Evolutionary conservation across 2,329 filamentous ascomycete species (phyloP), one percentile per base, ranked within the genome.

Genomic region (Penicillium sumatraense): DNA sequence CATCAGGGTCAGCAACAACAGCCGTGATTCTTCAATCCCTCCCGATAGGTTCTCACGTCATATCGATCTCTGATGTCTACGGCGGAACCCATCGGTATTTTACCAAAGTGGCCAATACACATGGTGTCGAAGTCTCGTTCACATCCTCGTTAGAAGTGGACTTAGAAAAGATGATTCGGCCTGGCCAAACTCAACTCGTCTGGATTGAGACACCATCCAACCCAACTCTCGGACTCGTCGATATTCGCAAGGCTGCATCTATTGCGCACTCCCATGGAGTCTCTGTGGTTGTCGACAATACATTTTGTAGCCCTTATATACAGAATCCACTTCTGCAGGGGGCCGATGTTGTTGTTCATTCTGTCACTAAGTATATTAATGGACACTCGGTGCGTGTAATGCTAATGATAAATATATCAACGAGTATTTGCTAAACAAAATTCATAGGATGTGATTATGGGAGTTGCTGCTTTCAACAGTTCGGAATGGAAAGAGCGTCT

Each of bases 301-400:
- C 95, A 18, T 99, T 99, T 82, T 82, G 98, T 71, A 93, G 89
- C 58, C 95, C 95, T 26, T 99, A 98, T 74, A 85, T 99, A 45
- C 95, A 99, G 79, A 98, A 96, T 77, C 95, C 95, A 3, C 86
- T 99, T 53, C 88, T 95, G 71, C 91, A 93, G 72, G 95, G 95
- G 66, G 95, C 95, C 65, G 95, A 99, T 75, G 93, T 98, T 62
- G 93, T 98, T 64, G 89, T 98, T 40, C 93, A 98, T 83, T 93
- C 88, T 52, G 95, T 99, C 52, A 99, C 95, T 41, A 99, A 99
- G 80, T 99, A 98, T 80, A 98, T 99, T 80, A 98, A 98, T 75
- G 95, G 95, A 47, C 95, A 99, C 80, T 86, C 83, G 1, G 78
- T 80, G 71, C 51, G 75, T 10, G 7, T 8, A n/a, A 27, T 16